phyloP scores from a whole-genome alignment of 192 early-diverging fungal species.

The Mycoemilia scoparia region DNA sequence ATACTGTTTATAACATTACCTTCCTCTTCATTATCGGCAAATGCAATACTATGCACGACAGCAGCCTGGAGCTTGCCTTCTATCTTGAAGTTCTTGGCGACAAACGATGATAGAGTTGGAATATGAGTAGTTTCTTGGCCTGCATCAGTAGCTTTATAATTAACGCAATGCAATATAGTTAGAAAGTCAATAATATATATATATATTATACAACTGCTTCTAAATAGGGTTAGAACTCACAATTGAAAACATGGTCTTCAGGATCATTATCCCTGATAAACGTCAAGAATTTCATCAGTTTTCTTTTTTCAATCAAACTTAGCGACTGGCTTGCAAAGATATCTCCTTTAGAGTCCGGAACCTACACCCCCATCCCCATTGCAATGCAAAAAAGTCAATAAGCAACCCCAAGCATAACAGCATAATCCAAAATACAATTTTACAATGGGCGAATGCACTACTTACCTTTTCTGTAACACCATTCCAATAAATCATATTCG shows the following conservation, averaged over 20 bases:
- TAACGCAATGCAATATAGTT: no score
- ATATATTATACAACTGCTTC: neutral
- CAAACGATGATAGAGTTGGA: slow-evolving; percentile 23
- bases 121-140: no score
- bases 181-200: no score
- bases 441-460: slow-evolving; percentile 8
- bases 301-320: slow-evolving; percentile 66
- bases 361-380: no score
- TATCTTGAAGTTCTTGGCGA: slow-evolving; percentile 37
- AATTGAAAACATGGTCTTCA: neutral
- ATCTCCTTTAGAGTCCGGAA: slow-evolving; percentile 82
- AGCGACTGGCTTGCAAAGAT: slow-evolving; percentile 65
- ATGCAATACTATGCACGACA: slow-evolving; percentile 44
- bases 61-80: slow-evolving; percentile 40
- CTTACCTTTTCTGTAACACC: no score
- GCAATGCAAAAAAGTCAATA: neutral
- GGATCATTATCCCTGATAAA: slow-evolving; percentile 32
- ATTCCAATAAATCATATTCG: slow-evolving; percentile 33
- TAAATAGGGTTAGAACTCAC: neutral
- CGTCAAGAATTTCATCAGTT: slow-evolving; percentile 76
- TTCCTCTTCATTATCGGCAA: slow-evolving; percentile 7
- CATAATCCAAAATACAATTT: neutral
- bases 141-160: slow-evolving; percentile 22
- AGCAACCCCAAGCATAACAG: neutral
- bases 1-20: no score